These are phyloP conservation scores for Emmonsiellopsis sp. DNA, from an alignment of 2,329 filamentous ascomycete species.

Conservation along the genomic window DNA sequence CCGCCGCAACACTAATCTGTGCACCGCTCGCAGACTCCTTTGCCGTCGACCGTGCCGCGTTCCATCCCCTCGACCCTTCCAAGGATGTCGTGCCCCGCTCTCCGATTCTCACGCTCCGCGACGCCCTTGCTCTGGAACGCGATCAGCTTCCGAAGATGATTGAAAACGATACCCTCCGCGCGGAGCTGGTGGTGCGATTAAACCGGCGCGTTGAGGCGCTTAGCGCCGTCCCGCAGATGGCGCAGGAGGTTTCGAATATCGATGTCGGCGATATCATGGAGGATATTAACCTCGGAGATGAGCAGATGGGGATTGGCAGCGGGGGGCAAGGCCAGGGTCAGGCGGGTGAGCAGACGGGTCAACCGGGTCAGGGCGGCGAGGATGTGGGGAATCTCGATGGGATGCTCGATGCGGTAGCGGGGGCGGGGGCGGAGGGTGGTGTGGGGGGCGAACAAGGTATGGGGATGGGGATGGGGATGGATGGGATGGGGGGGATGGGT, in stretches of 20 bases:
- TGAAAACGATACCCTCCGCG: slow-evolving; percentile 35
- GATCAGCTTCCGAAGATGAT: slow-evolving; percentile 30
- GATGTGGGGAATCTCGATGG: slow-evolving; percentile 27
- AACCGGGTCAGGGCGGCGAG: slow-evolving; percentile 10
- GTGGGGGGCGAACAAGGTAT: background rate
- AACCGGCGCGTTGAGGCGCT: slow-evolving; percentile 35
- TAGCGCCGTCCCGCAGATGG: slow-evolving; percentile 21
- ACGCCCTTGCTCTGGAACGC: slow-evolving; percentile 29
- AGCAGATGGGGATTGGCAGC: slow-evolving; percentile 18
- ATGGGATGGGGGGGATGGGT: slow-evolving; percentile 14
- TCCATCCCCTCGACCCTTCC: slow-evolving; percentile 23
- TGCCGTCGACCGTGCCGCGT: slow-evolving; percentile 26
- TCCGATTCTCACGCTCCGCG: slow-evolving; percentile 30
- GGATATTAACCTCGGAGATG: slow-evolving; percentile 30
- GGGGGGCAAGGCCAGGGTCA: slow-evolving; percentile 4
- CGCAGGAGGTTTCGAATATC: slow-evolving; percentile 27
- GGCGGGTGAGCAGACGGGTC: background rate
- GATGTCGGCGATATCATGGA: slow-evolving; percentile 35
- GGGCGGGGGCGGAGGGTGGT: slow-evolving; percentile 23
- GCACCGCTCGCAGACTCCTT: slow-evolving; percentile 31
- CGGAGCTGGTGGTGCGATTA: slow-evolving; percentile 36
- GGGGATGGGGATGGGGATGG: slow-evolving; percentile 17
- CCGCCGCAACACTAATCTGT: slow-evolving; percentile 34
- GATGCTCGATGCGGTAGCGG: slow-evolving; percentile 30
- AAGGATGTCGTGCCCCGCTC: slow-evolving; percentile 25